A percentile compares a stretch with the other conserved stretches of the same genome.
Evolutionary conservation across 495 filamentous ascomycete species (phyloP).

Genomic region (Penicillium canariense): DNA sequence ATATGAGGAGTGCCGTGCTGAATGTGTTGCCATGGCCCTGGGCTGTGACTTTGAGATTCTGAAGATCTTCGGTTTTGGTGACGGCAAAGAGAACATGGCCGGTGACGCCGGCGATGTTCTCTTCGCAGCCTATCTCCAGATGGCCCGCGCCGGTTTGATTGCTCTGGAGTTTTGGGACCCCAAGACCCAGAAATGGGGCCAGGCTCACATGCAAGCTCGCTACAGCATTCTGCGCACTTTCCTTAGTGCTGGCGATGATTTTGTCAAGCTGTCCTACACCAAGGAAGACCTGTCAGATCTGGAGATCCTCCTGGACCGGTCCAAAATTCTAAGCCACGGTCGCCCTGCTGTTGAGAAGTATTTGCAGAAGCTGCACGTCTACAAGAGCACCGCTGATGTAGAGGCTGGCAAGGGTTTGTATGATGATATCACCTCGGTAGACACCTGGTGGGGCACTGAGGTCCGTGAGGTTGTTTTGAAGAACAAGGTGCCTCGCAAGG

Average conservation of each 20-base stretch:
- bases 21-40: slow-evolving; percentile 91
- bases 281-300: slow-evolving; percentile 78
- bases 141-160: slow-evolving; percentile 85
- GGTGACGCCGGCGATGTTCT: slow-evolving; percentile 80
- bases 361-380: slow-evolving; percentile 87
- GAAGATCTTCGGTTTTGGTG: slow-evolving; percentile 86
- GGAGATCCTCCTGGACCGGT: slow-evolving; percentile 73
- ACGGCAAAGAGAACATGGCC: slow-evolving; percentile 66
- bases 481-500: slow-evolving; percentile 89
- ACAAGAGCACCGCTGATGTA: slow-evolving; percentile 86
- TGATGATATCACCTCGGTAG: slow-evolving; percentile 74
- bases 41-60: slow-evolving; percentile 86
- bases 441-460: slow-evolving; percentile 74
- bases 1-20: slow-evolving; percentile 82
- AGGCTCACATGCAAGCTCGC: slow-evolving; percentile 91
- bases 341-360: slow-evolving; percentile 80
- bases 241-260: slow-evolving; percentile 77
- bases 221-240: slow-evolving; percentile 88
- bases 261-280: slow-evolving; percentile 73
- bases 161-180: slow-evolving; percentile 90
- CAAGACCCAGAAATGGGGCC: slow-evolving; percentile 84
- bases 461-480: slow-evolving; percentile 75
- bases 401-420: slow-evolving; percentile 73
- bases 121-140: slow-evolving; percentile 80
- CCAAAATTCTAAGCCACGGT: slow-evolving; percentile 72